phyloP scores from a whole-genome alignment of 2,329 filamentous ascomycete genomes.

The Pseudogymnoascus verrucosus region DNA sequence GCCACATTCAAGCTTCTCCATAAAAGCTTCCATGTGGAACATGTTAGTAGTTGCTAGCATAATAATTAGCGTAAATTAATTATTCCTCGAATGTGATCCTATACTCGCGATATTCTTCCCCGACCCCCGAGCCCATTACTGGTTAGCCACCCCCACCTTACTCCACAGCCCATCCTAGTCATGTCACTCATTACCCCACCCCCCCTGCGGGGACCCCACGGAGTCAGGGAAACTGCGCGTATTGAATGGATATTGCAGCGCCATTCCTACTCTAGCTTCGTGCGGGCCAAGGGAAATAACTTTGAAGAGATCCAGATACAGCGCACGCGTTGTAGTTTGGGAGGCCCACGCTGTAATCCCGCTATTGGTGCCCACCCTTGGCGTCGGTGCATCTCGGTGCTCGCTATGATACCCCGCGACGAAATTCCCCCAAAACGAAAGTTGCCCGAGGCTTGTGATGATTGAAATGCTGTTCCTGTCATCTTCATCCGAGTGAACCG shows the following conservation, averaged over 20 bases:
- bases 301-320: background rate
- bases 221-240: background rate
- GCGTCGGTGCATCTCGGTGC: constrained; percentile 6
- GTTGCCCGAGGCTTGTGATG: background rate
- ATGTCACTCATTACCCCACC: background rate
- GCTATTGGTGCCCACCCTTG: background rate
- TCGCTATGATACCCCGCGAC: background rate
- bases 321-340: background rate
- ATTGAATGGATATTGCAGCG: background rate
- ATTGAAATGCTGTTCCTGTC: background rate
- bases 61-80: background rate
- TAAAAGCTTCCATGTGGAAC: constrained; percentile 1
- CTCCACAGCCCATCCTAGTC: background rate
- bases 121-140: background rate
- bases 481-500: background rate
- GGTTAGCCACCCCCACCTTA: background rate
- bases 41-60: background rate
- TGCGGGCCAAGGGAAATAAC: background rate
- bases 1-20: background rate
- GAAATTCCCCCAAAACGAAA: background rate
- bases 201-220: background rate
- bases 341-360: background rate
- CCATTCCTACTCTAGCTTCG: background rate
- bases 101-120: background rate
- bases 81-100: constrained; percentile 1